phyloP scores from a whole-genome alignment of 2,329 filamentous ascomycete species.

The Teratosphaeria pseudoeucalypti region DNA sequence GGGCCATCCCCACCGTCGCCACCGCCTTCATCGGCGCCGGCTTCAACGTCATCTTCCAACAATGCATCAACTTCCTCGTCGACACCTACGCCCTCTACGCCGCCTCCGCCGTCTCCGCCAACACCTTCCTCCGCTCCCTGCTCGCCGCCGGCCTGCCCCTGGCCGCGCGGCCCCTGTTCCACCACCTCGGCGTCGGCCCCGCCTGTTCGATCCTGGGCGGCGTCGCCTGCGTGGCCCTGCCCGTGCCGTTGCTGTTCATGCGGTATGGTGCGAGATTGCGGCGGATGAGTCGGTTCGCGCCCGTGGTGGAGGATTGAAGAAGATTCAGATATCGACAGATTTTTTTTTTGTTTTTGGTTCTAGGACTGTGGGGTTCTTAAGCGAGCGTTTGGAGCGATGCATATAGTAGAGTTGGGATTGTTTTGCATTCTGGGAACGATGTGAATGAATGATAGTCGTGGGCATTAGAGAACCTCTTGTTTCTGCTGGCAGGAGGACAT shows the following conservation, averaged over 20 bases:
- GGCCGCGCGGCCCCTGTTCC: constrained; percentile 32
- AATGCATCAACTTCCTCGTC: constrained; percentile 39
- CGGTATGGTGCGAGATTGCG: constrained; percentile 31
- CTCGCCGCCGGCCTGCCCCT: constrained; percentile 30
- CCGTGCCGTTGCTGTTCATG: constrained; percentile 38
- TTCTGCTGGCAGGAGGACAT: no score
- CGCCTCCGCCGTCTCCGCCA: constrained; percentile 41
- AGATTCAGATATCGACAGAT: neutral
- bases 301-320: constrained; percentile 12
- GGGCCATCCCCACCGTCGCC: constrained; percentile 32
- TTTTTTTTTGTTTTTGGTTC: neutral
- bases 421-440: no score
- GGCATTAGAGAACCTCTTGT: no score
- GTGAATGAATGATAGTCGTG: no score
- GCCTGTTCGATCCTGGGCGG: constrained; percentile 33
- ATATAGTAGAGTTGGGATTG: neutral
- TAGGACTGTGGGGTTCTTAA: neutral
- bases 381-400: neutral
- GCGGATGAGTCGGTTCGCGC: constrained; percentile 36
- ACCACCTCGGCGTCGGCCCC: constrained; percentile 32
- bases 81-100: constrained; percentile 29
- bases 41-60: constrained; percentile 39
- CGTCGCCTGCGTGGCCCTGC: constrained; percentile 29
- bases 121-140: constrained; percentile 38
- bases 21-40: constrained; percentile 37